Conservation (phyloP, 768 basidiomycete genomes). For the Trametes meyenii region DNA sequence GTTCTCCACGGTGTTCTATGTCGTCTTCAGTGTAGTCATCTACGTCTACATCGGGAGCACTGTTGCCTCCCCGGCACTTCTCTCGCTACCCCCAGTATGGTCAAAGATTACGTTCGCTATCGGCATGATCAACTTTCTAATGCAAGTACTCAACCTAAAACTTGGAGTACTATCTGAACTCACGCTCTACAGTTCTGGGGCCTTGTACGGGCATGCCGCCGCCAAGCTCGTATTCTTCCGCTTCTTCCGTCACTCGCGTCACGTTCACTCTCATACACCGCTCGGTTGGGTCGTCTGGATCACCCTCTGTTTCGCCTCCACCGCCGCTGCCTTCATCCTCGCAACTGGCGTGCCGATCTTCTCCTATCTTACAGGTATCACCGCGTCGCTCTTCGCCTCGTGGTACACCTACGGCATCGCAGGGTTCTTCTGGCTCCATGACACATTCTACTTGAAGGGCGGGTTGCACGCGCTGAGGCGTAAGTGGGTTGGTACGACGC, state of each 20-base stretch:
- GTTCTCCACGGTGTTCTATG: slow-evolving; percentile 54
- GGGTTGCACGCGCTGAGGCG: slow-evolving; percentile 34
- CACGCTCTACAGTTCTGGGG: slow-evolving; percentile 39
- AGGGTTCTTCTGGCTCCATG: slow-evolving; percentile 58
- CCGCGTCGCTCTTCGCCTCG: slow-evolving; percentile 57
- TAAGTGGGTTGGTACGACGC: slow-evolving; percentile 37
- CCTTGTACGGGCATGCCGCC: slow-evolving; percentile 52
- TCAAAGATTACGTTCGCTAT: slow-evolving; percentile 52
- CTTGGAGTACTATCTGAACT: neutral
- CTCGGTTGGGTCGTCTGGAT: slow-evolving; percentile 54
- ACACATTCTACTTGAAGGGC: slow-evolving; percentile 47
- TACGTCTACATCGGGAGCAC: slow-evolving; percentile 53
- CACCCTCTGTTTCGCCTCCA: slow-evolving; percentile 43
- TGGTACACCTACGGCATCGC: slow-evolving; percentile 61
- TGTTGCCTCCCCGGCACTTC: slow-evolving; percentile 48
- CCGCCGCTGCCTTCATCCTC: slow-evolving; percentile 48
- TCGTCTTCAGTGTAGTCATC: slow-evolving; percentile 42
- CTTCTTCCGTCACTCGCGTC: slow-evolving; percentile 49
- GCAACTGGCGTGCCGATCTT: slow-evolving; percentile 58
- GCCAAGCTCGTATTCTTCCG: slow-evolving; percentile 58
- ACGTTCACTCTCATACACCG: slow-evolving; percentile 53
- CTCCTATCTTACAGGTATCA: slow-evolving; percentile 54
- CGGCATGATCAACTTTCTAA: slow-evolving; percentile 53
- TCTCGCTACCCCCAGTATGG: slow-evolving; percentile 53
- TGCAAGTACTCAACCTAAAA: slow-evolving; percentile 36